Percentiles rank a stretch among this genome's conserved stretches.
These are phyloP conservation scores for Psilocybe subaeruginosa DNA, from an alignment of 768 basidiomycete species.

Conservation along the genomic window DNA sequence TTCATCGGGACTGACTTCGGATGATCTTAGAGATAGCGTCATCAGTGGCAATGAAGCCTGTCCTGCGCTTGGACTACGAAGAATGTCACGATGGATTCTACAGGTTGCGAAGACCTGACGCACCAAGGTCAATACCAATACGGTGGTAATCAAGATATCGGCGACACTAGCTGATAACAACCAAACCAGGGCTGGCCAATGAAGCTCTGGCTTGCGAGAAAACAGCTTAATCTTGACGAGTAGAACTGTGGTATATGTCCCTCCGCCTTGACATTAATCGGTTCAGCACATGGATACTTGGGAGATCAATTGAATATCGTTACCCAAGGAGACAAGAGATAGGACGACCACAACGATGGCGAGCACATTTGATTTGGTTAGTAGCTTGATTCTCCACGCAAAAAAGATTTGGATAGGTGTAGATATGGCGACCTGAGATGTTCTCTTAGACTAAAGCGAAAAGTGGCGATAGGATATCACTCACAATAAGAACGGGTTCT, in stretches of 20 bases:
- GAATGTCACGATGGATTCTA: neutral
- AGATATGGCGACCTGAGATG: slow-evolving; percentile 40
- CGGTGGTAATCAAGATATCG: slow-evolving; percentile 43
- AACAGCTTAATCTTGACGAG: slow-evolving; percentile 39
- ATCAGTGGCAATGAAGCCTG: slow-evolving; percentile 45
- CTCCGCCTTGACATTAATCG: slow-evolving; percentile 32
- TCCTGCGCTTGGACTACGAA: slow-evolving; percentile 36
- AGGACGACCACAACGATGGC: slow-evolving; percentile 33
- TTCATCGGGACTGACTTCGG: slow-evolving; percentile 25
- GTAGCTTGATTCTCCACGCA: slow-evolving; percentile 43
- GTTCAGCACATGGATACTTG: too few species aligned
- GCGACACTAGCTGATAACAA: slow-evolving; percentile 43
- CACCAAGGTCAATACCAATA: slow-evolving; percentile 41
- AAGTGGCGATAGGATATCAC: slow-evolving; percentile 9
- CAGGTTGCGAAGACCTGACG: neutral
- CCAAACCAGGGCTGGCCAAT: slow-evolving; percentile 47
- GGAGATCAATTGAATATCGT: neutral
- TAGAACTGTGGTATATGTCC: slow-evolving; percentile 41
- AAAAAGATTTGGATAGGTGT: slow-evolving; percentile 52
- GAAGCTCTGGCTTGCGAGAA: slow-evolving; percentile 44
- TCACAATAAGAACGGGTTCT: slow-evolving; percentile 37
- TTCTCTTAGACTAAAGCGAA: neutral
- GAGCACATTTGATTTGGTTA: slow-evolving; percentile 41
- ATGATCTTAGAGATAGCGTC: slow-evolving; percentile 42
- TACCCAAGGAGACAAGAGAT: slow-evolving; percentile 39